Evolutionary conservation across 2,329 filamentous ascomycete genomes (phyloP), one percentile per base, ranked within the genome.

Genomic region (Colletotrichum theobromicola): DNA sequence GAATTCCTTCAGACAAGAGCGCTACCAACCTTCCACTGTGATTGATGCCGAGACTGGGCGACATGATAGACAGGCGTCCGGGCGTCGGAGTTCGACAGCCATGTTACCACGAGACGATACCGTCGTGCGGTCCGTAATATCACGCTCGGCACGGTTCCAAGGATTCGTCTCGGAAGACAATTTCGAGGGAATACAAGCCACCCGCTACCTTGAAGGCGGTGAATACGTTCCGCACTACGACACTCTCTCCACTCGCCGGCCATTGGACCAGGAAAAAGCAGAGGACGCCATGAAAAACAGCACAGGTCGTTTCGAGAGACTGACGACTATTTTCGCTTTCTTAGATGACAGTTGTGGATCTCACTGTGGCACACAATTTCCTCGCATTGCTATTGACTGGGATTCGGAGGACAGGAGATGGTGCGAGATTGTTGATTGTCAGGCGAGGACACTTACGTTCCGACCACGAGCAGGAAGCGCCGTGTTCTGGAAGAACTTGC

Each of bases 371-470:
- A 50, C 42, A 0, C 42, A 50, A 0, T 50, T 50, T 0, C n/a
- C 42, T 21, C 42, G 42, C n/a, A 50, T 50, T 0, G 42, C n/a
- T 0, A 50, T 50, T 3, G 42, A 50, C 42, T 50, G 42, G 42
- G 0, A 50, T n/a, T 13, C 6, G 0, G 42, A 50, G 10, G 42
- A 50, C 0, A 2, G 21, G 42, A 7, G 3, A 3, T 50, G 42
- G 42, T 50, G 42, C 6, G 42, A 50, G 42, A 50, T 50, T 12
- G n/a, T 50, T 21, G 42, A 50, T n/a, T 50, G 42, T 50, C n/a
- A 13, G 42, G 42, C 10, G n/a, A 50, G 42, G 16, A 50, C 42
- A 13, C 42, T 50, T 13, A 13, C 42, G 16, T 50, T 50, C n/a
- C 42, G 42, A 50, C 42, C 42, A 50, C 42, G 42, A 9, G 42